These are phyloP conservation scores for Gynandropsis gynandra DNA, from an alignment of 345 rosid species.

Conservation along the genomic window DNA sequence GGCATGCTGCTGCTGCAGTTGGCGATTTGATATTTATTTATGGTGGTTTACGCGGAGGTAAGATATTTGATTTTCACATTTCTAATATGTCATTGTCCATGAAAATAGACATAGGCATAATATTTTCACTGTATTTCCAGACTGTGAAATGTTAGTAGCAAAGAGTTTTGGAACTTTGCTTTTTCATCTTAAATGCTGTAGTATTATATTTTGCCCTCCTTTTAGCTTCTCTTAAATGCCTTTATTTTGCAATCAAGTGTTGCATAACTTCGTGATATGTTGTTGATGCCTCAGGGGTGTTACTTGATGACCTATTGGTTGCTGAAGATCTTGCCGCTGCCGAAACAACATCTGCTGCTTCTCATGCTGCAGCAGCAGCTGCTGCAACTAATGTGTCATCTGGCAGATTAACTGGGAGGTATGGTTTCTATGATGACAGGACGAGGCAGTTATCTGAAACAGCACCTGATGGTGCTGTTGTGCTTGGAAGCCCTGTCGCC, in stretches of 20 bases:
- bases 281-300: conserved; percentile 48
- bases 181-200: no score
- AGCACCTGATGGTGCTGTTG: conserved; percentile 67
- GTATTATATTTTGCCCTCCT: not conserved
- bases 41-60: conserved; percentile 96
- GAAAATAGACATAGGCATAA: not conserved
- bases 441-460: conserved; percentile 48
- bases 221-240: conserved; percentile 1
- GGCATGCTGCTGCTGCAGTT: conserved; percentile 95
- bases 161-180: no score
- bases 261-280: conserved; percentile 12
- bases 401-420: conserved; percentile 53
- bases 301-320: conserved; percentile 90
- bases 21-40: conserved; percentile 83
- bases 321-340: conserved; percentile 91
- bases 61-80: conserved; percentile 8
- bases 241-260: conserved; percentile 15
- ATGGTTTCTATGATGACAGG: conserved; percentile 70
- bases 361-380: conserved; percentile 87
- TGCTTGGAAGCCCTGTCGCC: conserved; percentile 80
- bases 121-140: no score
- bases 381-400: conserved; percentile 56
- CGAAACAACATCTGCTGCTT: conserved; percentile 75
- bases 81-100: conserved; percentile 7
- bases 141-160: no score